Evolutionary conservation across 2,329 filamentous ascomycete species (phyloP).

Genomic region (Cladosporium phlei): DNA sequence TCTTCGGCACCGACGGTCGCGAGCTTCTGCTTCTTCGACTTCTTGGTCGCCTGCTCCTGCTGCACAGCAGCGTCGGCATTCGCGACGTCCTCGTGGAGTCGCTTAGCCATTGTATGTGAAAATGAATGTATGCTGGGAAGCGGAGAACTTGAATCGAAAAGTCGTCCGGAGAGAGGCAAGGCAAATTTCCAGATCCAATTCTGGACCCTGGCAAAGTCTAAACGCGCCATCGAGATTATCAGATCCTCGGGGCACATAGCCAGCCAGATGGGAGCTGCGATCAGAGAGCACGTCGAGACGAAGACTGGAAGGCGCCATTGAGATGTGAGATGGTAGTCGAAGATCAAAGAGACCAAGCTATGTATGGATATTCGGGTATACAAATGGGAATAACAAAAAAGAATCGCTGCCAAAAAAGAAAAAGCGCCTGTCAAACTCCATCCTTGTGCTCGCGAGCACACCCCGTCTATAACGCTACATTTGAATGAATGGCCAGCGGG

Average conservation of each 20-base stretch:
- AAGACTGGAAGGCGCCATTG: too few relatives aligned
- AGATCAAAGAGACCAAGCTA: too few relatives aligned
- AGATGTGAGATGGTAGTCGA: too few relatives aligned
- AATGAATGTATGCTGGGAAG: neutral
- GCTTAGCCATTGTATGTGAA: conserved; percentile 20
- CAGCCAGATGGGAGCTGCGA: too few relatives aligned
- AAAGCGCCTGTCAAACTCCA: neutral
- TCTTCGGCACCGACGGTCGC: conserved; percentile 18
- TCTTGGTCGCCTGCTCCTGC: conserved; percentile 37
- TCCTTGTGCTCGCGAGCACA: neutral
- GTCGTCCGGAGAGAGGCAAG: neutral
- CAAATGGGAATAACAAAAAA: neutral
- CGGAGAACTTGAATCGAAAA: neutral
- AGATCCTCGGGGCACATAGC: too few relatives aligned
- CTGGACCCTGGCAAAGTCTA: neutral
- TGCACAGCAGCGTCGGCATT: conserved; percentile 15
- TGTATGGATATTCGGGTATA: conserved; percentile 9
- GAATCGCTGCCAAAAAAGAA: neutral
- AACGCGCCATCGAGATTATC: too few relatives aligned
- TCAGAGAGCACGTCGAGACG: too few relatives aligned
- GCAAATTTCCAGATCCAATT: too few relatives aligned
- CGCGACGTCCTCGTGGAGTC: conserved; percentile 19
- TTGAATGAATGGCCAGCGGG: too few relatives aligned
- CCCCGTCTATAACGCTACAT: too few relatives aligned
- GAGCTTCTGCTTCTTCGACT: conserved; percentile 34